A percentile compares a stretch with the other conserved stretches of the same genome.
phyloP scores from a whole-genome alignment of 345 rosid species.

The Populus pruinosa region DNA sequence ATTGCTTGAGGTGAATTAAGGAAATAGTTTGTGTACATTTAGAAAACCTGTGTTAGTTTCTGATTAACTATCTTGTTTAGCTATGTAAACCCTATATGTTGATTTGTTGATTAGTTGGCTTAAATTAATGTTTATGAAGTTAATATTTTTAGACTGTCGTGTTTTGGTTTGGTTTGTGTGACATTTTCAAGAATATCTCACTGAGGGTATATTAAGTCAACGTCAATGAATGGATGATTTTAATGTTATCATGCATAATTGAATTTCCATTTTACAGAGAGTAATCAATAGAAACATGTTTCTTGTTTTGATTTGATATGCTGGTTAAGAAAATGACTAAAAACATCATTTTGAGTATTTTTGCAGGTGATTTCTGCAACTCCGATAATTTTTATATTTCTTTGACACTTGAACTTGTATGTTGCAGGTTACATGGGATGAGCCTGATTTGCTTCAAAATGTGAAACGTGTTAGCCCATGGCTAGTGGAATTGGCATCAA shows the following conservation, averaged over 20 bases:
- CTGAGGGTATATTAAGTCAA: background rate
- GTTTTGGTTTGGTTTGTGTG: background rate
- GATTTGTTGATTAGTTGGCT: background rate
- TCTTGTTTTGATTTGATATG: background rate
- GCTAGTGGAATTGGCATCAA: constrained; percentile 84
- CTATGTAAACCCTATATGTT: no score
- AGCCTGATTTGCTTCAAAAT: constrained; percentile 92
- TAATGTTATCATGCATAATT: background rate
- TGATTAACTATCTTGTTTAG: background rate
- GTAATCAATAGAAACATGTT: background rate
- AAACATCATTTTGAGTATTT: background rate
- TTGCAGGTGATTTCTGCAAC: background rate
- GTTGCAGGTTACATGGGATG: constrained; percentile 88
- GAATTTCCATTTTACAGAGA: background rate
- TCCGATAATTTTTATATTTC: background rate
- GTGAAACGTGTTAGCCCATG: constrained; percentile 96
- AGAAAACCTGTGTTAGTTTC: background rate
- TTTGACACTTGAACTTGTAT: background rate
- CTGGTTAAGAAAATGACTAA: background rate
- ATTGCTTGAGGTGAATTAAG: background rate
- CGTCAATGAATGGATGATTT: background rate
- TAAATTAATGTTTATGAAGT: background rate
- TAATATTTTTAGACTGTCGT: background rate
- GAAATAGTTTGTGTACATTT: background rate
- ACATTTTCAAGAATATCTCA: background rate